Conservation (phyloP, 306 rosid species). For the Pterocarpus santalinus region DNA sequence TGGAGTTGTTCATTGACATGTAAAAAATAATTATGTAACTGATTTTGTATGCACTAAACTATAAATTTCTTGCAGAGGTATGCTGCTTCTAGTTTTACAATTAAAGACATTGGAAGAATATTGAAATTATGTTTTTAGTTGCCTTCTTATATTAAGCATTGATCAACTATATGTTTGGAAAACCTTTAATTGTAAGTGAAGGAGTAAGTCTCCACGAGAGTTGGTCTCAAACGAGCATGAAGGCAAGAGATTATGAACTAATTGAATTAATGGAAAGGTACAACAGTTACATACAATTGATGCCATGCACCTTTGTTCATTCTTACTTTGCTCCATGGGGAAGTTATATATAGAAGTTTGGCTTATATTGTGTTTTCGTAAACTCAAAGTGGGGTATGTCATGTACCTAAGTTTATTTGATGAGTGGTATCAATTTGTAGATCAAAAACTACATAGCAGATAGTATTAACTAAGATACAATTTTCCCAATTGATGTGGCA, state of each 20-base stretch:
- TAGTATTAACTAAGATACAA: conserved; percentile 78
- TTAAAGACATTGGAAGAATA: background rate
- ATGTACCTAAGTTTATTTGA: conserved; percentile 29
- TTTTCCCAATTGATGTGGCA: conserved; percentile 93
- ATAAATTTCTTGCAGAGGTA: background rate
- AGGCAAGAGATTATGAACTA: conserved; percentile 92
- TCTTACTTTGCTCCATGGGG: too few relatives aligned
- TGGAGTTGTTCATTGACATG: too few relatives aligned
- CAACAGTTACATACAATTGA: background rate
- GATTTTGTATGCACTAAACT: conserved; percentile 26
- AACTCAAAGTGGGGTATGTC: conserved; percentile 11
- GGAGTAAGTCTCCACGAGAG: conserved; percentile 90
- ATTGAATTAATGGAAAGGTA: conserved; percentile 95
- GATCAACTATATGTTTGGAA: conserved; percentile 10
- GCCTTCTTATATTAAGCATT: conserved; percentile 4
- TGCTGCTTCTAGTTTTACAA: background rate
- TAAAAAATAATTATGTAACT: conserved; percentile 14
- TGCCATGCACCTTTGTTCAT: background rate
- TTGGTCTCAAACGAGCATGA: conserved; percentile 87
- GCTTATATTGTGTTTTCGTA: conserved; percentile 17
- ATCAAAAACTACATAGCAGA: conserved; percentile 88
- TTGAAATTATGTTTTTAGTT: conserved; percentile 22
- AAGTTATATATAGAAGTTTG: conserved; percentile 1
- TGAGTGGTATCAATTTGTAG: conserved; percentile 57
- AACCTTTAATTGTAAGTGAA: conserved; percentile 70